phyloP scores from a whole-genome alignment of 2,329 filamentous ascomycete genomes.

The Orbilia ellipsospora region DNA sequence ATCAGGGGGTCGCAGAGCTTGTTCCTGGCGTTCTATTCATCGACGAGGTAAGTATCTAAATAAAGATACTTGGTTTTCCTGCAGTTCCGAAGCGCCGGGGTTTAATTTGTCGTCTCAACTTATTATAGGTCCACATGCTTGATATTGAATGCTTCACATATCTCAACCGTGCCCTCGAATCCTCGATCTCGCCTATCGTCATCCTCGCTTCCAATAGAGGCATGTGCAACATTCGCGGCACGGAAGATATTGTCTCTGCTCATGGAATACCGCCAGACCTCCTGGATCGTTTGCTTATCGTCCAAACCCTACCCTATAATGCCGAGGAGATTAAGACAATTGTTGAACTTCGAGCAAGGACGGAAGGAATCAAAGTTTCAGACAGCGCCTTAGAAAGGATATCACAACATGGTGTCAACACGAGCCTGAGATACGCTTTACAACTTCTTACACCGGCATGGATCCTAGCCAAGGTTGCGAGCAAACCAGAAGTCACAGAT shows the following conservation, averaged over 20 bases:
- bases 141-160: conserved; percentile 99
- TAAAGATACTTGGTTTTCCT: conserved; percentile 54
- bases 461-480: conserved; percentile 60
- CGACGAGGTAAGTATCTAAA: conserved; percentile 75
- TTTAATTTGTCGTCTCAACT: conserved; percentile 48
- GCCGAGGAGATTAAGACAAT: conserved; percentile 92
- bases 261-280: conserved; percentile 96
- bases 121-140: conserved; percentile 90
- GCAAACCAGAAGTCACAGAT: conserved; percentile 80
- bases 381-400: conserved; percentile 89
- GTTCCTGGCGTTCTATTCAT: conserved; percentile 99
- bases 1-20: conserved; percentile 95
- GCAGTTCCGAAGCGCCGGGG: conserved; percentile 32
- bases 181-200: conserved; percentile 92
- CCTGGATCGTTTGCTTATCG: conserved; percentile 90
- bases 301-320: conserved; percentile 90
- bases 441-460: conserved; percentile 89
- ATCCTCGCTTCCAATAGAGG: conserved; percentile 97
- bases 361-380: conserved; percentile 80
- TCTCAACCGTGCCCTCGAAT: conserved; percentile 97
- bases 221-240: conserved; percentile 90
- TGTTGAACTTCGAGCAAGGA: conserved; percentile 82
- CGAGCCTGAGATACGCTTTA: conserved; percentile 91
- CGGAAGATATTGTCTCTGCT: conserved; percentile 81
- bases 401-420: conserved; percentile 83